Base-by-base conservation (phyloP, 768 basidiomycete species). In the Pulveroboletus sp. region DNA sequence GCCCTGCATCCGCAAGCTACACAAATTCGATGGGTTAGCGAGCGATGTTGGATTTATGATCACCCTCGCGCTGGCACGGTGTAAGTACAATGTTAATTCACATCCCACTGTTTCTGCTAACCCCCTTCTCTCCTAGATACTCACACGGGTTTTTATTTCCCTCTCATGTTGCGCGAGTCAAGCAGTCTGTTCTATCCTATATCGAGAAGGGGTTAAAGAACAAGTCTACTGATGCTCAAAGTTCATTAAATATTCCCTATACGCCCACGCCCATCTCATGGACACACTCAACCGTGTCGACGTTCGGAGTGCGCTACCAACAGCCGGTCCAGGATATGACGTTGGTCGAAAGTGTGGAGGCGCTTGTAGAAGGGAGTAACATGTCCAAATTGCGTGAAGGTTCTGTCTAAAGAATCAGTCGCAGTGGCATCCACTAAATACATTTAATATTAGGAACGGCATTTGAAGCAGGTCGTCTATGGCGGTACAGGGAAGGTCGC, bases 1-100 rank as follows among this genome's bases (percentile, higher is more conserved):
- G 75, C 78, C 17, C 62, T 83, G 46, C 94, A 96, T 70, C 93
- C 94, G 0, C 79, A 77, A 39, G 80, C 86, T 12, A 70, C 77
- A 27, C 79, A 86, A 57, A 81, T 99, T 36, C 81, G 91, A 39
- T 98, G 95, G 94, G 77, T 78, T 30, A 85, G 88, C 57, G 94
- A 99, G 63, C 81, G 86, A 26, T 98, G 95, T 69, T 95, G 92
- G 90, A 91, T 99, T 57, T 97, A 99, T 69, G 94, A 99, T 64
- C 95, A 97, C 69, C 95, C 95, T 2, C 85, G 92, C 43, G 83
- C 89, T 14, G 87, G 89, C 42, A 96, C 94, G 17, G 93, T 95
- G 83, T 93, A 74, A 62, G 89, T 76, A 27, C 24, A 45, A 27
- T 40, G 32, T 31, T 32, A 46, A 48, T 36, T 26, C 17, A 27